Conservation (phyloP, 2,329 filamentous ascomycete species). For the Diplodia sapinea region DNA sequence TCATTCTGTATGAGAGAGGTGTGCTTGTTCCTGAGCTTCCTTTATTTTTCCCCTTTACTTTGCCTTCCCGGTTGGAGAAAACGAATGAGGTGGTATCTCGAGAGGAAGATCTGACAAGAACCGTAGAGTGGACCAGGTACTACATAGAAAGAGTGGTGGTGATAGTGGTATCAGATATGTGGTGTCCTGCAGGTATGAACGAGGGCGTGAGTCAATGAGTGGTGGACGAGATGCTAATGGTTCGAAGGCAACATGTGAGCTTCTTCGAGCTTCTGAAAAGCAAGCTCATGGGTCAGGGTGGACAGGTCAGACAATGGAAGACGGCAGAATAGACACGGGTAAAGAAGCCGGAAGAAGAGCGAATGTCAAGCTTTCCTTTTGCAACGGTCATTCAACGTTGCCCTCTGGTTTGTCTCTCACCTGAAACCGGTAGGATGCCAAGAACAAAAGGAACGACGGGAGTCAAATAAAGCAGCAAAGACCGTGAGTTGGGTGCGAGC, state of each 20-base stretch:
- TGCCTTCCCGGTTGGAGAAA: not conserved
- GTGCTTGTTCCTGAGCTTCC: no score
- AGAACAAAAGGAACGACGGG: not conserved
- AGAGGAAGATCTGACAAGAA: not conserved
- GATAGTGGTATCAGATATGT: not conserved
- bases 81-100: not conserved
- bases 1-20: not conserved
- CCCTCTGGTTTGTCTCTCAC: conserved; percentile 11
- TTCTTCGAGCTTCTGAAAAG: not conserved
- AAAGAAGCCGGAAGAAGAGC: conserved; percentile 15
- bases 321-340: not conserved
- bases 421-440: conserved; percentile 14
- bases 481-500: not conserved
- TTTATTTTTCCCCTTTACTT: not conserved
- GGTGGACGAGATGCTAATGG: not conserved
- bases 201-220: not conserved
- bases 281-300: not conserved
- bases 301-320: not conserved
- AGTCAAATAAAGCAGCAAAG: conserved; percentile 16
- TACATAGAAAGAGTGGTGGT: not conserved
- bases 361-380: not conserved
- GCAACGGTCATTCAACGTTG: conserved; percentile 11
- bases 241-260: not conserved
- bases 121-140: not conserved
- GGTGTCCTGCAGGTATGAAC: not conserved